Percentiles rank a stretch among this genome's conserved stretches.
phyloP scores from a whole-genome alignment of 768 basidiomycete genomes.

The Saitozyma sp. region DNA sequence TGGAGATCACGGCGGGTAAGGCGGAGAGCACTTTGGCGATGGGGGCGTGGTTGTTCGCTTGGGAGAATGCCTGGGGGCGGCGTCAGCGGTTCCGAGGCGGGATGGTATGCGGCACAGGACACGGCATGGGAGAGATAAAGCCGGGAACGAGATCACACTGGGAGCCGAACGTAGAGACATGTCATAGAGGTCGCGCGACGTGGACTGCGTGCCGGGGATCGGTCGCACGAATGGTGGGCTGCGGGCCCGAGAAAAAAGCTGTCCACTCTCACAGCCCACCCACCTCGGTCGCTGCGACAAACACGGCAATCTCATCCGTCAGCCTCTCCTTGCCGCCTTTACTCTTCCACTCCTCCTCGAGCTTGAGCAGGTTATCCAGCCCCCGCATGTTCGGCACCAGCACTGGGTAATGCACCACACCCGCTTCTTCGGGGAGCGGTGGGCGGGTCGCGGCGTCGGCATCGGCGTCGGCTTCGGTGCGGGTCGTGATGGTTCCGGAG shows the following conservation, averaged over 20 bases:
- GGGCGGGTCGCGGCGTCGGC: too few species aligned
- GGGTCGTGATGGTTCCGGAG: slow-evolving; percentile 1
- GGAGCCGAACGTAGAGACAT: neutral
- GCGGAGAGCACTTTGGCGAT: slow-evolving; percentile 68
- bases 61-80: slow-evolving; percentile 59
- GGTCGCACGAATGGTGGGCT: neutral
- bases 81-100: neutral
- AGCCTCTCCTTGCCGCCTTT: slow-evolving; percentile 55
- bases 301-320: slow-evolving; percentile 82
- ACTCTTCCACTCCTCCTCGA: slow-evolving; percentile 58
- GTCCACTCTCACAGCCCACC: slow-evolving; percentile 2
- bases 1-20: slow-evolving; percentile 63
- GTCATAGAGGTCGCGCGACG: neutral
- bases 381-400: slow-evolving; percentile 79
- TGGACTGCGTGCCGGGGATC: neutral
- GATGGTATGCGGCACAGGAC: too few species aligned
- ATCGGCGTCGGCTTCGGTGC: too few species aligned
- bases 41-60: slow-evolving; percentile 79
- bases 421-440: neutral
- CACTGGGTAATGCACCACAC: slow-evolving; percentile 68
- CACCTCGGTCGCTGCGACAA: slow-evolving; percentile 79
- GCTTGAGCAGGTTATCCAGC: slow-evolving; percentile 65
- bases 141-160: neutral
- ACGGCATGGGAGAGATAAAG: too few species aligned
- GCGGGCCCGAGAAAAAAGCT: too few species aligned